These are phyloP conservation scores for Talaromyces rugulosus DNA, from an alignment of 2,329 filamentous ascomycete genomes.

Conservation along the genomic window DNA sequence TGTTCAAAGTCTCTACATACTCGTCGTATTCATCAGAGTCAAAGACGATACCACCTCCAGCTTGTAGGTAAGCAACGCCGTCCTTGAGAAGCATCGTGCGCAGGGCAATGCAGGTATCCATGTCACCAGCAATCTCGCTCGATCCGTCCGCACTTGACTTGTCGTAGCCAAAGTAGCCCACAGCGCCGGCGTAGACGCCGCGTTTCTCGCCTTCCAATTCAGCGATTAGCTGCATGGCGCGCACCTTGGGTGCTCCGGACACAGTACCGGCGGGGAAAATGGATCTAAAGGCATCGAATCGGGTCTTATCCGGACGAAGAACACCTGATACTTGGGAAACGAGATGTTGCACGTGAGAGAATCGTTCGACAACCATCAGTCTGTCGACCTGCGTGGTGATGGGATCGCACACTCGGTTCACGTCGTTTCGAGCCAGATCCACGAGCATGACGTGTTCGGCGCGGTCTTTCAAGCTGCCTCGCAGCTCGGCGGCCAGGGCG, in stretches of 20 bases:
- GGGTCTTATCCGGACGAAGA: conserved; percentile 74
- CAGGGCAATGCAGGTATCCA: conserved; percentile 82
- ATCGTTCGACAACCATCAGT: conserved; percentile 89
- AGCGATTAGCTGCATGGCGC: conserved; percentile 94
- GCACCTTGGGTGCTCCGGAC: conserved; percentile 90
- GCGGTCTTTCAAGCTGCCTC: conserved; percentile 80
- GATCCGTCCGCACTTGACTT: conserved; percentile 62
- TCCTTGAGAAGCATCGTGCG: conserved; percentile 95
- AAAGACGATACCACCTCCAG: conserved; percentile 83
- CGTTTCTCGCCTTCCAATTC: conserved; percentile 92
- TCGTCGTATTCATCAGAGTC: conserved; percentile 89
- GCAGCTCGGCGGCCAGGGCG: conserved; percentile 69
- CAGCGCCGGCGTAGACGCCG: conserved; percentile 90
- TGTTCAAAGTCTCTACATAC: conserved; percentile 96
- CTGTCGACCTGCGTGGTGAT: conserved; percentile 84
- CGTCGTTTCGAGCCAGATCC: conserved; percentile 90
- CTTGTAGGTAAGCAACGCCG: conserved; percentile 84
- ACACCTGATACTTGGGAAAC: conserved; percentile 93
- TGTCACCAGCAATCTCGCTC: conserved; percentile 68
- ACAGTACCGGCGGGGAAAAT: conserved; percentile 98
- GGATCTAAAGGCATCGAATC: conserved; percentile 92
- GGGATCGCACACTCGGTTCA: conserved; percentile 93
- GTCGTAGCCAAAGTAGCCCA: conserved; percentile 92
- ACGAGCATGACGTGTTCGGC: conserved; percentile 98
- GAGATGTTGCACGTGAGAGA: conserved; percentile 95